Conservation (phyloP, 139 green algal species). For the Marvania coccoides region DNA sequence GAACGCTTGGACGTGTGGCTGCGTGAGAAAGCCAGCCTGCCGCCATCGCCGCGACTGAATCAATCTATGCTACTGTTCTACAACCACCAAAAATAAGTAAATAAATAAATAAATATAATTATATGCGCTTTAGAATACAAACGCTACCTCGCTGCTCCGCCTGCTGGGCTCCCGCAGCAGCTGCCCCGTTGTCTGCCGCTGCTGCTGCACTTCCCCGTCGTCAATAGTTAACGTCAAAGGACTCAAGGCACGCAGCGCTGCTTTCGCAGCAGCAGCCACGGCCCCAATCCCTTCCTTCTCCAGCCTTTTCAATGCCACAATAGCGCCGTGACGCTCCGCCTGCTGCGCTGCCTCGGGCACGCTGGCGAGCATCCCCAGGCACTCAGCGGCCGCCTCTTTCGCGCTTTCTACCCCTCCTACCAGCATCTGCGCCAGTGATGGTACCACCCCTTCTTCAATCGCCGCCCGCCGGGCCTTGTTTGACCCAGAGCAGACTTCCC, state of each 20-base stretch:
- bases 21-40: too few species aligned
- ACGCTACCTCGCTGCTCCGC: too few species aligned
- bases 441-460: conserved; percentile 11
- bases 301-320: conserved; percentile 9
- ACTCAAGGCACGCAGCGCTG: not conserved
- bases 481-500: conserved; percentile 16
- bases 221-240: not conserved
- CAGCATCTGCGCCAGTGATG: conserved; percentile 26
- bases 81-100: too few species aligned
- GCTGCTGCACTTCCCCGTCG: conserved; percentile 5
- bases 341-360: conserved; percentile 9
- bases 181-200: too few species aligned
- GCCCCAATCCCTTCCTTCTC: not conserved
- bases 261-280: not conserved
- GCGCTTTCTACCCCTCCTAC: conserved; percentile 10
- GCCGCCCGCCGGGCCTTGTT: not conserved
- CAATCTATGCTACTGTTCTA: too few species aligned
- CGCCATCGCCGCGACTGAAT: too few species aligned
- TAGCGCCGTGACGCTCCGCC: too few species aligned
- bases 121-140: too few species aligned
- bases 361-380: conserved; percentile 15
- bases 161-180: too few species aligned
- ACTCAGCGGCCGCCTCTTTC: conserved; percentile 24
- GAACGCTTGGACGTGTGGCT: too few species aligned
- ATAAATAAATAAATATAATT: too few species aligned